These are phyloP conservation scores for Pyrenopolyporus hunteri DNA, from an alignment of 495 filamentous ascomycete genomes.

Conservation along the genomic window DNA sequence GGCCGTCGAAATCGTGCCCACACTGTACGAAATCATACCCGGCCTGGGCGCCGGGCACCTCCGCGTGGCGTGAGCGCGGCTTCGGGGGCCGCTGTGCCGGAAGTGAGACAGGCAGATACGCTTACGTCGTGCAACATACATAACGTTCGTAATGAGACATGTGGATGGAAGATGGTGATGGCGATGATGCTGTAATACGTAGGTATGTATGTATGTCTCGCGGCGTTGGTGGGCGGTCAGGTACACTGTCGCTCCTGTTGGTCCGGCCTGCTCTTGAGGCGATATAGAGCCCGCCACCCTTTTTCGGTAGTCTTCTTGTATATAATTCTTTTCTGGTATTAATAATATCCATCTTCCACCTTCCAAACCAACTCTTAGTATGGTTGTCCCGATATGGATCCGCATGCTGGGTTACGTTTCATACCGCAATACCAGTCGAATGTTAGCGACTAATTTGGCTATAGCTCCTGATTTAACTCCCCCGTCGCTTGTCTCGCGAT, in stretches of 20 bases:
- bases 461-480: too few relatives aligned
- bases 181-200: neutral
- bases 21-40: slow-evolving; percentile 66
- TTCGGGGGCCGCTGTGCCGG: neutral
- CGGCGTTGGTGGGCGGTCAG: neutral
- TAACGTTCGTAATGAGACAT: slow-evolving; percentile 7
- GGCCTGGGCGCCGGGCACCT: slow-evolving; percentile 59
- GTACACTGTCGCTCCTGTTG: too few relatives aligned
- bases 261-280: neutral
- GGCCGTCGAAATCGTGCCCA: slow-evolving; percentile 69
- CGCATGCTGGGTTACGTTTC: too few relatives aligned
- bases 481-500: too few relatives aligned
- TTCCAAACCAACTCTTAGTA: too few relatives aligned
- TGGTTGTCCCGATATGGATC: too few relatives aligned
- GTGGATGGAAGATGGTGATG: too few relatives aligned
- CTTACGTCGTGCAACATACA: slow-evolving; percentile 2
- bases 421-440: too few relatives aligned
- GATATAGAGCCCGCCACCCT: neutral
- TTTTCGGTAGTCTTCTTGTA: neutral
- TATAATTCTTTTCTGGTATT: neutral
- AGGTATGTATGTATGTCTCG: neutral
- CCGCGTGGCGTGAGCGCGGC: slow-evolving; percentile 26
- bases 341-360: neutral
- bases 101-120: neutral
- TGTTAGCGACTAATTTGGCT: too few relatives aligned